phyloP scores from a whole-genome alignment of 805 yeast species.

The Scheffersomyces ergatensis region DNA sequence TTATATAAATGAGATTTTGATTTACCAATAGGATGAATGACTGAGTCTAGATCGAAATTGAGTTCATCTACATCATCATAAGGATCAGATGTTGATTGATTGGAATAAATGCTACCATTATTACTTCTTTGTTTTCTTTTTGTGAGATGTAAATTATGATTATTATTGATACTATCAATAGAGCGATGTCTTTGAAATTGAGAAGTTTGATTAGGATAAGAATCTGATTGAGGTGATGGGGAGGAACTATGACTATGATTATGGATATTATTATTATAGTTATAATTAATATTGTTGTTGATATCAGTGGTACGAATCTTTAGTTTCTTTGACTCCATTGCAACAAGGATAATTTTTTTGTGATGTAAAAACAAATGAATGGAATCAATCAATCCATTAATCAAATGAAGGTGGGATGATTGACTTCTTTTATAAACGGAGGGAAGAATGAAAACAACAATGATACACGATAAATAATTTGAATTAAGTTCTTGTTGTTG shows the following conservation, averaged over 20 bases:
- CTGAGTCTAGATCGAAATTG: conserved; percentile 7
- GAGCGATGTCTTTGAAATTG: not conserved
- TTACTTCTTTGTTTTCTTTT: not conserved
- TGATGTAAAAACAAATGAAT: no score
- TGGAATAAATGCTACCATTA: not conserved
- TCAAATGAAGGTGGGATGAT: no score
- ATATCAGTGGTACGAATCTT: not conserved
- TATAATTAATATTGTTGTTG: no score
- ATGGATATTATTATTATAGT: no score
- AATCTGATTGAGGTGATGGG: not conserved
- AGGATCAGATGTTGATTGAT: not conserved
- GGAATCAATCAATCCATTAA: no score
- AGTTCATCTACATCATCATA: conserved; percentile 7
- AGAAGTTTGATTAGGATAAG: not conserved
- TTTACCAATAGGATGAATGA: not conserved
- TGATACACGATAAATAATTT: no score
- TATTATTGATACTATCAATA: not conserved
- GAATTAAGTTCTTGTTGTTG: no score
- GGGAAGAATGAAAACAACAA: no score
- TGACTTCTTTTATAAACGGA: no score
- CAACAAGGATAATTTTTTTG: not conserved
- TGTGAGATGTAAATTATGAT: not conserved
- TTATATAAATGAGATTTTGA: not conserved
- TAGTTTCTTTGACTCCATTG: not conserved
- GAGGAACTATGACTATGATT: not conserved